Evolutionary conservation across 1,284 basidiomycete genomes (phyloP).

Genomic region (Ustilago crameri): DNA sequence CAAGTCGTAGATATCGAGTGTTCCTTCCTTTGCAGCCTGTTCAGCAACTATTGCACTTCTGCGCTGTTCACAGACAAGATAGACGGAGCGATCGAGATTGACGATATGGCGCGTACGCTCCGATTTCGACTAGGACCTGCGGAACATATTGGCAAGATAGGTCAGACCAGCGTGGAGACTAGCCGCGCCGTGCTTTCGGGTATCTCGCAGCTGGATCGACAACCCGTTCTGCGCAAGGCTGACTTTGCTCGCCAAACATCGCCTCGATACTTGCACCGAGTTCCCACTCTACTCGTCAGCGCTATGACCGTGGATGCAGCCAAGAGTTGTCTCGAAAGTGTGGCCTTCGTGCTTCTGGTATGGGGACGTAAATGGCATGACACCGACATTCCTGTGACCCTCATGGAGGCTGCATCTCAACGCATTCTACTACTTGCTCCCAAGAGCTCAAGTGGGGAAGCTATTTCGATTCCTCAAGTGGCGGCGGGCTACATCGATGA

Average conservation of each 20-base stretch:
- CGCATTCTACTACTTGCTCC: slow-evolving; percentile 4
- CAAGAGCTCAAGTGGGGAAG: neutral
- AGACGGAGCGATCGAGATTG: slow-evolving; percentile 6
- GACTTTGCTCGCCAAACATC: neutral
- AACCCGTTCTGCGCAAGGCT: slow-evolving; percentile 9
- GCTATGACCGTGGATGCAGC: slow-evolving; percentile 25
- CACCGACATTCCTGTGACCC: neutral
- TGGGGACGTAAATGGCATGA: slow-evolving; percentile 11
- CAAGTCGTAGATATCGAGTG: slow-evolving; percentile 21
- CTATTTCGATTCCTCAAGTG: slow-evolving; percentile 7
- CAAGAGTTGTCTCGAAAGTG: slow-evolving; percentile 14
- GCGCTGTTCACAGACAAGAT: slow-evolving; percentile 9
- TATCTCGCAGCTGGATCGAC: slow-evolving; percentile 17
- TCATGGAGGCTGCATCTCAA: slow-evolving; percentile 20
- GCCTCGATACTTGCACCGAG: slow-evolving; percentile 7
- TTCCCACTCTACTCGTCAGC: slow-evolving; percentile 18
- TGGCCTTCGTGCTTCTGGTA: slow-evolving; percentile 17
- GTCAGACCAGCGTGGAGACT: slow-evolving; percentile 1
- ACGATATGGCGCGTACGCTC: slow-evolving; percentile 3
- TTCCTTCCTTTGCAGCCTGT: slow-evolving; percentile 6
- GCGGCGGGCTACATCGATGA: slow-evolving; percentile 24
- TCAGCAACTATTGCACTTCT: slow-evolving; percentile 10
- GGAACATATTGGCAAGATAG: slow-evolving; percentile 2
- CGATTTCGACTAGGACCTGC: neutral
- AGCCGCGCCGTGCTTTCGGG: slow-evolving; percentile 12